phyloP scores from a whole-genome alignment of 305 asterid species.

The Fraxinus platypoda region DNA sequence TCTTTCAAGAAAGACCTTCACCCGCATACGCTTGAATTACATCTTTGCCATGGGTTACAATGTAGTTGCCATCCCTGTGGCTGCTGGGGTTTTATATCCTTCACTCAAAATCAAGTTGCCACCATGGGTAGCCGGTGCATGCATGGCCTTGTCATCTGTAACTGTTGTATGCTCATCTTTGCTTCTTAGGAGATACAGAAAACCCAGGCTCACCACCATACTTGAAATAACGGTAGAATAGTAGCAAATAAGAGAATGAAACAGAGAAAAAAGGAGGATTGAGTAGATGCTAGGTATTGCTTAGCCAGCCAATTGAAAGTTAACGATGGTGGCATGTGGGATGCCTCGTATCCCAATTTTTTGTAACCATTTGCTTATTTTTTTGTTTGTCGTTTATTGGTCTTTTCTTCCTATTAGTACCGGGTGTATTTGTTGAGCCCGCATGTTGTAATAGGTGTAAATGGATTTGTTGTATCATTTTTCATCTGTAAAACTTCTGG shows the following conservation, averaged over 20 bases:
- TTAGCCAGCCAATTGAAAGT: conserved; percentile 10
- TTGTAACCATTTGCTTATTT: neutral
- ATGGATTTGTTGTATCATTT: conserved; percentile 26
- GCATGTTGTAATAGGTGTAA: conserved; percentile 28
- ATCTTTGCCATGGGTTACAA: conserved; percentile 87
- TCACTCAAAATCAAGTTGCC: conserved; percentile 70
- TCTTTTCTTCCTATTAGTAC: neutral
- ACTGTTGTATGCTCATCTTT: conserved; percentile 95
- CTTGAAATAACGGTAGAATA: conserved; percentile 85
- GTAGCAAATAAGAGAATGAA: conserved; percentile 30
- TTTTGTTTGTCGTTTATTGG: neutral
- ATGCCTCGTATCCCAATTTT: conserved; percentile 4
- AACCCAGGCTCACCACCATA: conserved; percentile 84
- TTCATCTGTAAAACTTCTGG: neutral
- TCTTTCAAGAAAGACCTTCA: conserved; percentile 82
- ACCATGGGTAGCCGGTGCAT: conserved; percentile 98
- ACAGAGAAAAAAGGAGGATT: neutral
- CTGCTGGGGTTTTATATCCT: conserved; percentile 86
- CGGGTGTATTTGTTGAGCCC: conserved; percentile 1
- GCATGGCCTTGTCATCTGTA: conserved; percentile 97
- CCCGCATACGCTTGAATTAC: conserved; percentile 77
- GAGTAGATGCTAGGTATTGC: conserved; percentile 13
- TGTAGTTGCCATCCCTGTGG: conserved; percentile 78
- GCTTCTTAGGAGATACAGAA: conserved; percentile 83
- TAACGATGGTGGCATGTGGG: neutral